These are phyloP conservation scores for Gastrolobium villosum DNA, from an alignment of 306 rosid genomes.

Conservation along the genomic window DNA sequence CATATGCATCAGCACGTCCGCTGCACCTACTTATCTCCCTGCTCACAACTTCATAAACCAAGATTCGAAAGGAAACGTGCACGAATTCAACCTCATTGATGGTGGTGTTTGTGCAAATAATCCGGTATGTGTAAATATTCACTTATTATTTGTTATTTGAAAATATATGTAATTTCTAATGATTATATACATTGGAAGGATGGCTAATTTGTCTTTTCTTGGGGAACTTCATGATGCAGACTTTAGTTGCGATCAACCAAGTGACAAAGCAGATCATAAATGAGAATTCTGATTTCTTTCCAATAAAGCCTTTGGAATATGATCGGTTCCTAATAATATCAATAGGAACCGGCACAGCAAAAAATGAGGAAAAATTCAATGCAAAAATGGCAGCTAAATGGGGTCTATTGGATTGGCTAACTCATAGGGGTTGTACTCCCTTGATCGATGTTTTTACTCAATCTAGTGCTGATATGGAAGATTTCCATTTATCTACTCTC, in stretches of 20 bases:
- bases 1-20: constrained; percentile 68
- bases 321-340: constrained; percentile 52
- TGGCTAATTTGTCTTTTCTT: constrained; percentile 46
- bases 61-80: constrained; percentile 39
- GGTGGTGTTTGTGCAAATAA: constrained; percentile 80
- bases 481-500: constrained; percentile 52
- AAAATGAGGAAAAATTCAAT: constrained; percentile 46
- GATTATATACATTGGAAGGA: not conserved
- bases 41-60: constrained; percentile 55
- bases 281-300: constrained; percentile 52
- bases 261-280: constrained; percentile 46
- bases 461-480: constrained; percentile 60
- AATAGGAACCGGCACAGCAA: constrained; percentile 57
- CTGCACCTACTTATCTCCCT: constrained; percentile 74
- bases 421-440: constrained; percentile 44
- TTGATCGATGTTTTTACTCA: constrained; percentile 55
- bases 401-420: constrained; percentile 58
- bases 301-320: constrained; percentile 50
- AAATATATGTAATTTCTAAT: not conserved
- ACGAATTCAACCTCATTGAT: constrained; percentile 69
- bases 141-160: not conserved
- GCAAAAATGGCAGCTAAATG: constrained; percentile 52
- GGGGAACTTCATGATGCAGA: constrained; percentile 17
- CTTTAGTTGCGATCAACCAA: constrained; percentile 55
- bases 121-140: constrained; percentile 55